Evolutionary conservation across 257 asterid genomes (phyloP).

Genomic region (Solanum arcanum): DNA sequence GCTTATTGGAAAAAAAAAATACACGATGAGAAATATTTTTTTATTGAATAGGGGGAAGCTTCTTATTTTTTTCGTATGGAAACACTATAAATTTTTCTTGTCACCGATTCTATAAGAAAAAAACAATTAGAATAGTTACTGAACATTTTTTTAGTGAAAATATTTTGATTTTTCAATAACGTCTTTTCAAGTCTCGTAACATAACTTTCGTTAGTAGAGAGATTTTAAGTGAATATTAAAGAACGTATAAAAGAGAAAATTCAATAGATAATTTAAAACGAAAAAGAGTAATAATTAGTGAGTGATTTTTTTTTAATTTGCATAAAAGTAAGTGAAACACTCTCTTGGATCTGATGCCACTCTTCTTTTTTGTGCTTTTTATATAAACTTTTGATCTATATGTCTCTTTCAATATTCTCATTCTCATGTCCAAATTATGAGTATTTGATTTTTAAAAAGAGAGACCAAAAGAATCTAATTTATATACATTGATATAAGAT

Average conservation of each 20-base stretch:
- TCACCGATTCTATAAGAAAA: not conserved
- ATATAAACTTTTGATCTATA: not conserved
- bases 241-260: rapidly evolving
- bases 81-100: no score
- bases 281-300: not conserved
- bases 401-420: not conserved
- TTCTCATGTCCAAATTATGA: not conserved
- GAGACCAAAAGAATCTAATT: not conserved
- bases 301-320: slow-evolving; percentile 22
- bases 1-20: rapidly evolving
- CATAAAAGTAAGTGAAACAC: slow-evolving; percentile 64
- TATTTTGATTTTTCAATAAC: not conserved
- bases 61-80: no score
- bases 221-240: not conserved
- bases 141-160: not conserved
- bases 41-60: not conserved
- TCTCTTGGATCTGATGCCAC: slow-evolving; percentile 58
- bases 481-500: not conserved
- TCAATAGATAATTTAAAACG: not conserved
- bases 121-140: no score
- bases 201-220: not conserved
- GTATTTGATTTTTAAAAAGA: not conserved
- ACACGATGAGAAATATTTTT: no score
- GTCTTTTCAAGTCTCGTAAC: not conserved
- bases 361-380: not conserved